Base-by-base conservation (phyloP, 495 filamentous ascomycete genomes). In the Neurospora intermedia region DNA sequence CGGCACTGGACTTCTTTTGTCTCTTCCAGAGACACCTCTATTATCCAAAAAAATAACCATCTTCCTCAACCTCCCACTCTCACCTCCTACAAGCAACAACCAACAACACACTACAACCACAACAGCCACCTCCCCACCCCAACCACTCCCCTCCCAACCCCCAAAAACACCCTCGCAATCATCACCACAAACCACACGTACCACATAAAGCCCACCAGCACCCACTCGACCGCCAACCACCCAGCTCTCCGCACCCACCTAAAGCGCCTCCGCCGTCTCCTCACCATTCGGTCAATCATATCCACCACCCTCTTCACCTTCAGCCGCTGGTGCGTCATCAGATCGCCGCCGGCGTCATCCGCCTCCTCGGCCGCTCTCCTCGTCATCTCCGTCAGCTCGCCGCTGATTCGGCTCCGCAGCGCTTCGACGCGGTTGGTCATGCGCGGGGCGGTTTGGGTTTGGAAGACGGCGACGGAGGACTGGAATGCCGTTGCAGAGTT, bases 171-270 rank as follows among this genome's bases (percentile, higher is more conserved):
- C 72, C 91, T 85, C 70, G 90, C 84, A 15, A 90, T 85, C 85
- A 93, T 90, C 20, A 94, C 92, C 66, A 93, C 83, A 70, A 93
- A 84, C 92, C 92, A 95, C 11, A 93, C 90, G 80, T 90, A 92
- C 92, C 92, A 95, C 86, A 95, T 89, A 72, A 92, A 86, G 18
- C 89, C 91, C 42, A 95, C 89, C 31, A 95, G 84, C 40, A 87
- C 86, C 92, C 92, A 95, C 84, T 95, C 92, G 27, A 95, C 85
- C 38, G 90, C 82, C 11, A 92, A 82, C 84, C 91, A 95, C 6
- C 90, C 90, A 0, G 87, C 86, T 27, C 90, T 80, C 40, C 93
- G 82, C 3, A 93, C 81, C 90, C 91, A 94, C 31, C 92, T 83
- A 62, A 94, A 88, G 71, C 92, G 86, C 43, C 93, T 82, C 69